Percentiles rank a stretch among this genome's conserved stretches.
These are phyloP conservation scores for Lophium mytilinum DNA, from an alignment of 495 filamentous ascomycete genomes.

Conservation along the genomic window DNA sequence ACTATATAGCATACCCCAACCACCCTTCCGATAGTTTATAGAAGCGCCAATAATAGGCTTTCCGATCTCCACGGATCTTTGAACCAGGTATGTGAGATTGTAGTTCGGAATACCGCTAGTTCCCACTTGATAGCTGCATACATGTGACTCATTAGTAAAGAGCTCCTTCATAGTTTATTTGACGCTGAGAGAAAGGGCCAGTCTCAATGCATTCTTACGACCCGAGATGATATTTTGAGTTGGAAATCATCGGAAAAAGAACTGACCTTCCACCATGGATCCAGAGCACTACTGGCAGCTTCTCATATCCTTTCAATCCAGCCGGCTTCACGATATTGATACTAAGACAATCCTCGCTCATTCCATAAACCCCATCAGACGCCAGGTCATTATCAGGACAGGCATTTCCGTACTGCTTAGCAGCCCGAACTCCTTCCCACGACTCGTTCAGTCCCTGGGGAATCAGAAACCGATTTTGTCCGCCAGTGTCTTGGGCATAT, in stretches of 20 bases:
- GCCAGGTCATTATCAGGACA: slow-evolving; percentile 16
- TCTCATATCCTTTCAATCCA: not conserved
- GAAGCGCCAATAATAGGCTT: slow-evolving; percentile 22
- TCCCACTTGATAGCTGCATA: slow-evolving; percentile 19
- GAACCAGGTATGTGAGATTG: slow-evolving; percentile 23
- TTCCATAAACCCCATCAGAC: slow-evolving; percentile 16
- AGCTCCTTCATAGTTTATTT: too few species aligned
- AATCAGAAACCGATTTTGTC: slow-evolving; percentile 17
- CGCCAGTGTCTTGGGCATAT: slow-evolving; percentile 22
- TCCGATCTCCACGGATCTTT: slow-evolving; percentile 20
- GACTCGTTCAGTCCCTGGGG: slow-evolving; percentile 20
- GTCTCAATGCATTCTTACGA: not conserved
- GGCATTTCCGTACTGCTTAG: slow-evolving; percentile 18
- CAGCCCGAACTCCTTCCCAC: slow-evolving; percentile 14
- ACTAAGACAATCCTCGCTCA: slow-evolving; percentile 25
- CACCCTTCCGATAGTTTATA: slow-evolving; percentile 25
- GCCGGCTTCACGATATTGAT: slow-evolving; percentile 23
- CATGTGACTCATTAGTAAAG: not conserved
- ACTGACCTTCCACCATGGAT: slow-evolving; percentile 18
- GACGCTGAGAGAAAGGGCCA: not conserved
- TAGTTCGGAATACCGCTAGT: slow-evolving; percentile 22
- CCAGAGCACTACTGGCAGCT: slow-evolving; percentile 22
- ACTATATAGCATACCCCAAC: slow-evolving; percentile 22
- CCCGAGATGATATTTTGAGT: not conserved
- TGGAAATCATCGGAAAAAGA: too few species aligned